These are phyloP conservation scores for Citrus hindsii DNA, from an alignment of 345 rosid species.

Conservation along the genomic window DNA sequence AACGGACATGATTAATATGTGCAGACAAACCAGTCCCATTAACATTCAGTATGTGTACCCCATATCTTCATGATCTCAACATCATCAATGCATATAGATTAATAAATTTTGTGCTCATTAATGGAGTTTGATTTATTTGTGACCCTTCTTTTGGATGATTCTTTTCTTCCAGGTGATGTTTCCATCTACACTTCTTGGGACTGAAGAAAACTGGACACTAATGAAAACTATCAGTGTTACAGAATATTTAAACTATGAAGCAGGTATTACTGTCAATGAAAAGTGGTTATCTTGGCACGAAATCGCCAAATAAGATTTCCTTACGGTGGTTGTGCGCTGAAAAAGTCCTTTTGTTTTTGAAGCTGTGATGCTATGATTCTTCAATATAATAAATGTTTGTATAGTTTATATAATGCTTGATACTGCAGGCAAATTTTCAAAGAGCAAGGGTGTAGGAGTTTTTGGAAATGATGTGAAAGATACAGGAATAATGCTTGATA, in stretches of 20 bases:
- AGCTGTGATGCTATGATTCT: neutral
- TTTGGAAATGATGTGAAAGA: conserved; percentile 96
- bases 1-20: neutral
- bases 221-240: conserved; percentile 95
- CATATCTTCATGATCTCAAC: neutral
- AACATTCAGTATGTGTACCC: neutral
- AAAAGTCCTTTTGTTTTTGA: neutral
- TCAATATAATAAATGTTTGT: neutral
- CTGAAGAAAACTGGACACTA: conserved; percentile 90
- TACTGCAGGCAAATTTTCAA: conserved; percentile 85
- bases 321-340: neutral
- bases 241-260: conserved; percentile 91
- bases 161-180: conserved; percentile 73
- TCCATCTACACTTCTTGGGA: conserved; percentile 94
- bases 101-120: neutral
- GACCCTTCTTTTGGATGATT: neutral
- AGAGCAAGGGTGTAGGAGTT: conserved; percentile 95
- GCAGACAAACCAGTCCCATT: neutral
- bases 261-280: conserved; percentile 37
- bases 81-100: neutral
- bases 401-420: neutral
- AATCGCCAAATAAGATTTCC: neutral
- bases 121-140: neutral
- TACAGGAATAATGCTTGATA: conserved; percentile 34
- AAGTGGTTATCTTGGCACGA: neutral